Percentiles rank a stretch among this genome's conserved stretches.
Conservation (phyloP, 2,329 filamentous ascomycete genomes). For the Neurospora sp. region DNA sequence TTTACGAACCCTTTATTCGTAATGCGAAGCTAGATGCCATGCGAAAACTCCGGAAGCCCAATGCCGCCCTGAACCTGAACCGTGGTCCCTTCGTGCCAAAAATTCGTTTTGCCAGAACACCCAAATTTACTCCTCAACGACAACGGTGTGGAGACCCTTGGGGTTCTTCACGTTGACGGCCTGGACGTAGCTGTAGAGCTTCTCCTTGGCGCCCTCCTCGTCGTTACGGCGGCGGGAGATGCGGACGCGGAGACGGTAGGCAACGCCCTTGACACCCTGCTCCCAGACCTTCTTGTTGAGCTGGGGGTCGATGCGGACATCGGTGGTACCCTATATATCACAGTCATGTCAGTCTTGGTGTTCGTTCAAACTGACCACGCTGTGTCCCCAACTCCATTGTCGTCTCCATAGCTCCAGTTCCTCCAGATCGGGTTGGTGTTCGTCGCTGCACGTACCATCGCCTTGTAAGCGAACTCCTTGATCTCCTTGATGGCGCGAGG, state of each 20-base stretch:
- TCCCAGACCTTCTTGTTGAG: constrained; percentile 99
- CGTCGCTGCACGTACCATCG: constrained; percentile 67
- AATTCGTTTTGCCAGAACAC: constrained; percentile 17
- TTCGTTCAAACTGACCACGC: not conserved
- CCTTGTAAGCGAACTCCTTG: constrained; percentile 80
- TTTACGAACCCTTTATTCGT: constrained; percentile 30
- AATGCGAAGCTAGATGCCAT: constrained; percentile 34
- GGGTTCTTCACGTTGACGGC: constrained; percentile 99
- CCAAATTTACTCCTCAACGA: constrained; percentile 61
- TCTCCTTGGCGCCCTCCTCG: constrained; percentile 99
- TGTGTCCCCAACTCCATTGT: not conserved
- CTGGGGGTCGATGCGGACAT: constrained; percentile 96
- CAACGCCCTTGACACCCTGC: constrained; percentile 95
- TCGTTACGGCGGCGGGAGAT: constrained; percentile 99
- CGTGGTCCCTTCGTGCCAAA: constrained; percentile 19
- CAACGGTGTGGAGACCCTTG: constrained; percentile 89
- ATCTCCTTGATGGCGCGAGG: constrained; percentile 99
- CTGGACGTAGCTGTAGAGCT: constrained; percentile 99
- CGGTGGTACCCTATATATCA: constrained; percentile 68
- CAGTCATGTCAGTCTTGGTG: constrained; percentile 11
- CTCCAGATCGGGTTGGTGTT: constrained; percentile 1
- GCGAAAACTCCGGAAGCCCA: constrained; percentile 33
- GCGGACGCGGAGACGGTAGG: constrained; percentile 93
- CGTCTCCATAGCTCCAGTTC: not conserved
- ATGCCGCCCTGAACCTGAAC: constrained; percentile 31